Conservation (phyloP, 331 rosid genomes). For the Pyracantha coccinea region DNA sequence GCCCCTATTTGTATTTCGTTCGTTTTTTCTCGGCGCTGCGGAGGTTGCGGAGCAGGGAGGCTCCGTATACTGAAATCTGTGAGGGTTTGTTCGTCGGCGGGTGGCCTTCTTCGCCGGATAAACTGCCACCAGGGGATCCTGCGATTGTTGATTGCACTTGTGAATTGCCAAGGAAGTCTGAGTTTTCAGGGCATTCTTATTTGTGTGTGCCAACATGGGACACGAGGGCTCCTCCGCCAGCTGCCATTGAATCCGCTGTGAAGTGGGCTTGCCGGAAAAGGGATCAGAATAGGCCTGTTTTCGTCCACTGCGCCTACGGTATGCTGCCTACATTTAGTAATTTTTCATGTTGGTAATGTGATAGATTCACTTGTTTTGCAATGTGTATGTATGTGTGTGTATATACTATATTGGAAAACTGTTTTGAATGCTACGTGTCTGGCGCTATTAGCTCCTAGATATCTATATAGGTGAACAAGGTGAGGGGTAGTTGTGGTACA, state of each 20-base stretch:
- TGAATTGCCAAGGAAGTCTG: constrained; percentile 61
- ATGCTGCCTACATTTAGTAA: background rate
- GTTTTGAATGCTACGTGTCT: background rate
- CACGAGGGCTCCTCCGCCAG: constrained; percentile 60
- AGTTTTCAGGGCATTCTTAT: constrained; percentile 41
- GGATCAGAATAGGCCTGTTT: constrained; percentile 56
- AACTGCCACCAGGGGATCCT: constrained; percentile 72
- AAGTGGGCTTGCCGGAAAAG: constrained; percentile 73
- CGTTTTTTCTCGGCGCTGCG: constrained; percentile 52
- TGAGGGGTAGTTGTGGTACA: background rate
- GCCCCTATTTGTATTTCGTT: constrained; percentile 70
- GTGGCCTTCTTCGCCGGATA: constrained; percentile 70
- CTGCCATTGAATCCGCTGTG: constrained; percentile 61
- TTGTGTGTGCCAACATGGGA: constrained; percentile 84
- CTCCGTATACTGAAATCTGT: constrained; percentile 42
- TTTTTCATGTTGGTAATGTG: background rate
- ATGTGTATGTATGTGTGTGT: background rate
- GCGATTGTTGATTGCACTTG: constrained; percentile 84
- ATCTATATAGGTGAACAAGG: background rate
- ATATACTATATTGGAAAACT: background rate
- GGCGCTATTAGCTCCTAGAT: background rate
- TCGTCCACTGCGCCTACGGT: constrained; percentile 93
- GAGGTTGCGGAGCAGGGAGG: constrained; percentile 50
- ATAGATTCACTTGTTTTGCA: background rate
- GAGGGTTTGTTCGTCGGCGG: constrained; percentile 79